phyloP scores from a whole-genome alignment of 768 basidiomycete species.

The Lentinus brumalis region DNA sequence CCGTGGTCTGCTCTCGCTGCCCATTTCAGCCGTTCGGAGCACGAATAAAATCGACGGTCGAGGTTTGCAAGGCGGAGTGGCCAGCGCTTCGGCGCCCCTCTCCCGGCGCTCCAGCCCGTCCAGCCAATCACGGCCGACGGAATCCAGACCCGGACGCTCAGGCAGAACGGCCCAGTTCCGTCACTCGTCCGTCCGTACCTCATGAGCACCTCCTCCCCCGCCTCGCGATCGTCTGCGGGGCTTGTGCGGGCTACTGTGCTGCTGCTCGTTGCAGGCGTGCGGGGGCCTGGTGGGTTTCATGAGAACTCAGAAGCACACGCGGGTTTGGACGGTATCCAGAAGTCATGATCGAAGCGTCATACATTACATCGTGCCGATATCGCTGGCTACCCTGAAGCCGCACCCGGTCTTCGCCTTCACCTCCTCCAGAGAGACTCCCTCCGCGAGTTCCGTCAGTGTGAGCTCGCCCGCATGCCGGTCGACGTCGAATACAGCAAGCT shows the following conservation, averaged over 20 bases:
- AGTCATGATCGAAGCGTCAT: not conserved
- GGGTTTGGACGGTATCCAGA: not conserved
- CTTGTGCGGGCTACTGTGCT: no score
- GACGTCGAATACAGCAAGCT: slow-evolving; percentile 88
- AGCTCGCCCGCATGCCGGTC: slow-evolving; percentile 74
- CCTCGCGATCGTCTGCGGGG: no score
- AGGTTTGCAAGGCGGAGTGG: not conserved
- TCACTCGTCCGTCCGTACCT: no score
- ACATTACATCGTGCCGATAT: slow-evolving; percentile 31
- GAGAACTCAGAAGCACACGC: not conserved
- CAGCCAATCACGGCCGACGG: slow-evolving; percentile 9
- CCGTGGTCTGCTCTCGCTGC: slow-evolving; percentile 1
- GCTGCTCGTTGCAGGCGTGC: not conserved
- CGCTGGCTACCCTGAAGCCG: slow-evolving; percentile 64
- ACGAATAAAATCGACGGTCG: not conserved
- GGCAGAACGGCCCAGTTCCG: no score
- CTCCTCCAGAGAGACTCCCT: slow-evolving; percentile 82
- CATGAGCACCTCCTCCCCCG: no score
- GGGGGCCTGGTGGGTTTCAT: not conserved
- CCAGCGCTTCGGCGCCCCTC: not conserved
- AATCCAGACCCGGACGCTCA: not conserved
- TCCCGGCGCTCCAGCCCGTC: slow-evolving; percentile 2
- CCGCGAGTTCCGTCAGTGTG: slow-evolving; percentile 79
- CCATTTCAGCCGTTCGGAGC: not conserved
- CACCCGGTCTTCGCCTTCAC: slow-evolving; percentile 86